Conservation (phyloP, 2,329 filamentous ascomycete genomes). For the Fusarium torulosum region DNA sequence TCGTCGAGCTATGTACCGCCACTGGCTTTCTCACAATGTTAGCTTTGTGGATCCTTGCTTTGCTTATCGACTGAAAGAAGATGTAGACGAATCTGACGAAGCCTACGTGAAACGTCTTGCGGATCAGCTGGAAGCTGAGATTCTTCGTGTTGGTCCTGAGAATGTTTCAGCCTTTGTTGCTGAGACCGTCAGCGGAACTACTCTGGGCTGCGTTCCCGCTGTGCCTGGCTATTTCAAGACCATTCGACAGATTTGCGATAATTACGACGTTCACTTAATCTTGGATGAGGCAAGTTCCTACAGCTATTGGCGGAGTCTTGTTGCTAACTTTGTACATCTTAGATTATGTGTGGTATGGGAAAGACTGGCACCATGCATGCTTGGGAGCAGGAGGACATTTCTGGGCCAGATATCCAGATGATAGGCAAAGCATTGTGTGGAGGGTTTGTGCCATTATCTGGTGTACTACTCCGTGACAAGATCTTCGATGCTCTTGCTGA, state of each 20-base stretch:
- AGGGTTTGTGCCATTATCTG: constrained; percentile 33
- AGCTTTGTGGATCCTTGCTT: constrained; percentile 43
- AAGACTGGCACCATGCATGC: constrained; percentile 41
- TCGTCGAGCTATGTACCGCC: constrained; percentile 23
- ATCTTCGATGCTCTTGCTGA: constrained; percentile 4
- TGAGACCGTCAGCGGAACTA: constrained; percentile 13
- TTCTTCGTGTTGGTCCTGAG: neutral
- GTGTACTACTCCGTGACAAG: constrained; percentile 11
- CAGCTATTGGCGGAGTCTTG: too few relatives aligned
- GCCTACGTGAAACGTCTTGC: neutral
- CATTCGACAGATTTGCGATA: constrained; percentile 4
- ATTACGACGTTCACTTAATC: neutral
- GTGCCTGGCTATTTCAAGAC: constrained; percentile 2
- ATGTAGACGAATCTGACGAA: constrained; percentile 36
- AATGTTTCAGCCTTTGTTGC: constrained; percentile 14
- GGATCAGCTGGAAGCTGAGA: constrained; percentile 3
- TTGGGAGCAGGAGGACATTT: constrained; percentile 38
- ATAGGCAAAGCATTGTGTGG: constrained; percentile 36
- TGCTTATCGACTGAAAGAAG: constrained; percentile 34
- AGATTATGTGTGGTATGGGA: constrained; percentile 47
- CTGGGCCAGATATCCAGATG: constrained; percentile 35
- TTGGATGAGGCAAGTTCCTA: constrained; percentile 1
- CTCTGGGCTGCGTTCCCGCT: neutral
- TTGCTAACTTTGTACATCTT: neutral
- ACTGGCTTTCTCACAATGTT: constrained; percentile 38